A percentile compares a stretch with the other conserved stretches of the same genome.
Conservation (phyloP, 345 rosid genomes). For the Bruguiera sexangula region DNA sequence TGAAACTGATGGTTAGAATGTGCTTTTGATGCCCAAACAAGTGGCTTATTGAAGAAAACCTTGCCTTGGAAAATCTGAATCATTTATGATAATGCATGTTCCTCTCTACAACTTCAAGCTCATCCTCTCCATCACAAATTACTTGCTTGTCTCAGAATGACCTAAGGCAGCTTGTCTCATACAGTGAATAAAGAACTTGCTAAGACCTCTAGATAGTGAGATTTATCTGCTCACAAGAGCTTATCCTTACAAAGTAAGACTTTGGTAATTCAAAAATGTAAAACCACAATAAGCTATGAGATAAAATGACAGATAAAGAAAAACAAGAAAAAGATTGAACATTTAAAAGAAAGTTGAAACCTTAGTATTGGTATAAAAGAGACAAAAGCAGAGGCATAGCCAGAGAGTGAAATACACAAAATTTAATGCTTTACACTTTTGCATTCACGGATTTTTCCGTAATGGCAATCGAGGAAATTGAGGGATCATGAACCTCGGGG, state of each 20-base stretch:
- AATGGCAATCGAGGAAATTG: constrained; percentile 33
- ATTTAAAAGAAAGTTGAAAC: too few relatives aligned
- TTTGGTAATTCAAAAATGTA: too few relatives aligned
- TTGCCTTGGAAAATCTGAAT: not conserved
- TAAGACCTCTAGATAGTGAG: too few relatives aligned
- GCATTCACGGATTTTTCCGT: constrained; percentile 15
- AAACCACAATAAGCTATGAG: too few relatives aligned
- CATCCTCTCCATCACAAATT: not conserved
- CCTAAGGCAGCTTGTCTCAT: too few relatives aligned
- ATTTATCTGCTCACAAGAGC: too few relatives aligned
- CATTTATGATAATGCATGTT: not conserved
- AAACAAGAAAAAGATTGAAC: too few relatives aligned
- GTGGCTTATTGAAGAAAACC: not conserved
- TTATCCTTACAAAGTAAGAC: too few relatives aligned
- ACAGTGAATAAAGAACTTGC: too few relatives aligned
- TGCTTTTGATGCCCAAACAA: not conserved
- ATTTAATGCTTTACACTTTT: not conserved
- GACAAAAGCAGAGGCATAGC: not conserved
- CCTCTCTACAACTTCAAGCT: not conserved
- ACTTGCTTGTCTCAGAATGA: not conserved
- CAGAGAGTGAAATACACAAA: not conserved
- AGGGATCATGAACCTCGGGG: constrained; percentile 27
- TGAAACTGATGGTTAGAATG: not conserved
- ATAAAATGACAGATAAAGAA: too few relatives aligned
- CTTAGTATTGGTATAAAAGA: not conserved